phyloP scores from a whole-genome alignment of 2,329 filamentous ascomycete species.

The Huntiella moniliformis region DNA sequence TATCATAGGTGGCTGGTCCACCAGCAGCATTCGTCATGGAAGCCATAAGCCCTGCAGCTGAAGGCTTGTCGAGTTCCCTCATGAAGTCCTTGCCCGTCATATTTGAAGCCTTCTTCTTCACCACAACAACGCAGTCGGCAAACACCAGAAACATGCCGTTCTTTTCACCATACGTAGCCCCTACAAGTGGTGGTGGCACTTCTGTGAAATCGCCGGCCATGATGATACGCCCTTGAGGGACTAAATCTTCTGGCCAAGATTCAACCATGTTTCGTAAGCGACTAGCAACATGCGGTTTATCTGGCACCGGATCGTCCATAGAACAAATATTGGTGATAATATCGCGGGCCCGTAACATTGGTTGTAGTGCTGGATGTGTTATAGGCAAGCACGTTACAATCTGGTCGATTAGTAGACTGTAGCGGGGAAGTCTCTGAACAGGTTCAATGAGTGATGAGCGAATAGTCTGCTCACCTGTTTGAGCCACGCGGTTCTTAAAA shows the following conservation, averaged over 20 bases:
- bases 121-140: constrained; percentile 57
- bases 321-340: constrained; percentile 94
- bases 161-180: constrained; percentile 15
- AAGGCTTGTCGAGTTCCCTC: constrained; percentile 70
- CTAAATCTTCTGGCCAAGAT: constrained; percentile 54
- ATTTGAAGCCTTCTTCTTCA: constrained; percentile 48
- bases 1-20: constrained; percentile 45
- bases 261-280: constrained; percentile 60
- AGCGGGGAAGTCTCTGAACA: constrained; percentile 81
- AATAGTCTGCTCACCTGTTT: constrained; percentile 75
- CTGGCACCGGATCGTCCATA: constrained; percentile 52
- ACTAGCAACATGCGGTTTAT: constrained; percentile 55
- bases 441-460: constrained; percentile 90
- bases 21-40: constrained; percentile 45
- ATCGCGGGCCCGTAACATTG: constrained; percentile 74
- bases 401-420: constrained; percentile 90
- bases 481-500: constrained; percentile 61
- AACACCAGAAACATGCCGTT: constrained; percentile 66
- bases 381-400: constrained; percentile 74
- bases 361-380: constrained; percentile 65
- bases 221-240: constrained; percentile 61
- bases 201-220: constrained; percentile 66
- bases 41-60: constrained; percentile 40
- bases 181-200: constrained; percentile 48
- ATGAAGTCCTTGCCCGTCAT: constrained; percentile 59